Base-by-base conservation (phyloP, 2,329 filamentous ascomycete genomes). In the Pestalotiopsis sp. region DNA sequence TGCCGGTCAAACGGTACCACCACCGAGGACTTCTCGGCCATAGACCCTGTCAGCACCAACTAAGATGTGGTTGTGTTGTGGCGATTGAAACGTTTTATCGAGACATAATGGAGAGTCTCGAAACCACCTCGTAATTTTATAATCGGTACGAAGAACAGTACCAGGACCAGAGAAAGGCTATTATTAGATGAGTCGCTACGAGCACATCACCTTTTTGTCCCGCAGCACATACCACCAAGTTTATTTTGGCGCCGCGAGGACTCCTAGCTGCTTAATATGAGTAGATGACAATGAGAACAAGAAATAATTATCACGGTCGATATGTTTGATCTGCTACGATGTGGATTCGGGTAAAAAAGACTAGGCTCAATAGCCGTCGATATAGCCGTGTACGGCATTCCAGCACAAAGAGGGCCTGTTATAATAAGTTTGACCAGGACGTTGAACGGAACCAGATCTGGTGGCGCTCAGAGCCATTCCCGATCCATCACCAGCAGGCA, bases 1-100 rank as follows among this genome's bases (percentile, higher is more conserved):
- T 70, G 68, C n/a, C 9, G 25, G 23, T 63, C 66, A 3, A 60
- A 40, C 23, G 56, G 23, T 36, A 38, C 63, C 11, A n/a, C 25
- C 4, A 64, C 68, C 4, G 25, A 57, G n/a, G 64, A 70, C 14
- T 70, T 70, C 63, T 64, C 68, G 6, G 66, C 62, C 56, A 38
- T 70, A 36, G 9, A 69, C 49, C 64, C 41, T 9, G 31, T 36
- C 14, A 23, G 13, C 31, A 63, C 13, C 31, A 41, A 31, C 60
- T 63, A 59, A 36, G n/a, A 9, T n/a, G 3, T n/a, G 2, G 20
- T 52, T 9, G 4, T n/a, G n/a, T 20, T 52, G 45, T 52, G 45
- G 45, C 20, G 17, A 9, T 52, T n/a, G 3, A 11, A n/a, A 9
- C 17, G 17, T 52, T 9, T n/a, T 52, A 20, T 52, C 45, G 45